These are phyloP conservation scores for Clavariopsis aquatica DNA, from an alignment of 495 filamentous ascomycete species.

Conservation along the genomic window DNA sequence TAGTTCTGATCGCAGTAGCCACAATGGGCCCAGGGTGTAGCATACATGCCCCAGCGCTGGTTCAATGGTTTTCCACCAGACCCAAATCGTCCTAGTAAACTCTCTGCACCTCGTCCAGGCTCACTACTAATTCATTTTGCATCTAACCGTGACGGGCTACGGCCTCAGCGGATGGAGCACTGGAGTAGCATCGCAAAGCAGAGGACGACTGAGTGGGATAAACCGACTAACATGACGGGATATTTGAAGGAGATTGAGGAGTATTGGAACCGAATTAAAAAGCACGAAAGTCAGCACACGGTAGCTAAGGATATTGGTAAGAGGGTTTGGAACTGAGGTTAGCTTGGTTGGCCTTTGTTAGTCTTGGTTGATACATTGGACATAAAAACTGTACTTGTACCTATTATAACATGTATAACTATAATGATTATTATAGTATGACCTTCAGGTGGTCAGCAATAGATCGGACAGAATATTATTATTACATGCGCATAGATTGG, in stretches of 20 bases:
- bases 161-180: constrained; percentile 40
- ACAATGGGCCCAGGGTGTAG: constrained; percentile 36
- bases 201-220: constrained; percentile 47
- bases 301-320: constrained; percentile 21
- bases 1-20: constrained; percentile 34
- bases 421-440: neutral
- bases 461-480: too few relatives aligned
- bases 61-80: constrained; percentile 48
- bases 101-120: constrained; percentile 40
- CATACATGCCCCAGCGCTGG: constrained; percentile 44
- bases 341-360: too few relatives aligned
- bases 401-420: neutral
- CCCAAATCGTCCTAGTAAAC: constrained; percentile 33
- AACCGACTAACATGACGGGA: constrained; percentile 42
- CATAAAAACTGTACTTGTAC: neutral
- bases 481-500: too few relatives aligned
- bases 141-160: constrained; percentile 34
- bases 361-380: too few relatives aligned
- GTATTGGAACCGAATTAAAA: constrained; percentile 43
- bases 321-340: constrained; percentile 18
- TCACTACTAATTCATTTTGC: constrained; percentile 48
- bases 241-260: constrained; percentile 45
- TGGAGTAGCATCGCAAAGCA: constrained; percentile 45
- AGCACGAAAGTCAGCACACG: constrained; percentile 19
- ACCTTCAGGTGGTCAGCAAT: too few relatives aligned